These are phyloP conservation scores for Phytophthora pseudosyringae DNA, from an alignment of 352 stramenopile species.

Conservation along the genomic window DNA sequence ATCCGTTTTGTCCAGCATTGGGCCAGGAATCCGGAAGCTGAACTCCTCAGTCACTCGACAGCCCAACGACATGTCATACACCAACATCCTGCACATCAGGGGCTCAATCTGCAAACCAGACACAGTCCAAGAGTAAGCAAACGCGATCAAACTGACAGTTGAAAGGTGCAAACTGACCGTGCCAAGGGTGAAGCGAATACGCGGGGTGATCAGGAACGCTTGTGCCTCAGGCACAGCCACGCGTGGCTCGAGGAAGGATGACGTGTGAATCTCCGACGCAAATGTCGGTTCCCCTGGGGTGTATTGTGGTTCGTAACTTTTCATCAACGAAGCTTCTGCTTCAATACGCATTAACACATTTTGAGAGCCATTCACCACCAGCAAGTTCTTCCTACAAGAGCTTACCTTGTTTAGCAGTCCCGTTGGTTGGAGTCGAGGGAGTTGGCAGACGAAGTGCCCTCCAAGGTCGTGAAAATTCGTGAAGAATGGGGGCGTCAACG, in stretches of 20 bases:
- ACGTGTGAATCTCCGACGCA: conserved; percentile 43
- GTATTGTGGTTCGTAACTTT: conserved; percentile 73
- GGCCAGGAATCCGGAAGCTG: conserved; percentile 50
- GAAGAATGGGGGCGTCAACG: conserved; percentile 39
- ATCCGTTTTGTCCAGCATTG: conserved; percentile 23
- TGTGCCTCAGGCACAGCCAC: conserved; percentile 58
- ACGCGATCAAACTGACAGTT: neutral
- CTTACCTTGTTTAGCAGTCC: conserved; percentile 22
- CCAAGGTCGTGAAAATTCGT: conserved; percentile 49
- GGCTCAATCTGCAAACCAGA: conserved; percentile 57
- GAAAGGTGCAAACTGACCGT: conserved; percentile 34
- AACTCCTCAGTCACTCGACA: conserved; percentile 75
- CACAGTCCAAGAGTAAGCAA: neutral
- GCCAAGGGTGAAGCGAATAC: conserved; percentile 60
- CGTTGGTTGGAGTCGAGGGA: neutral
- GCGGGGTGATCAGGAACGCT: conserved; percentile 49
- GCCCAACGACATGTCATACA: conserved; percentile 67
- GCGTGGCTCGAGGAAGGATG: conserved; percentile 49
- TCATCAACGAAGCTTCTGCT: conserved; percentile 51
- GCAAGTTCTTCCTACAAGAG: neutral
- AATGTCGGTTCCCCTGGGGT: conserved; percentile 50
- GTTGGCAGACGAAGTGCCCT: conserved; percentile 36
- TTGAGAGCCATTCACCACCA: neutral
- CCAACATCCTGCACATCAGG: conserved; percentile 57
- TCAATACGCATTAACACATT: neutral